phyloP scores from a whole-genome alignment of 495 filamentous ascomycete species.

The Chaetomium tenue region DNA sequence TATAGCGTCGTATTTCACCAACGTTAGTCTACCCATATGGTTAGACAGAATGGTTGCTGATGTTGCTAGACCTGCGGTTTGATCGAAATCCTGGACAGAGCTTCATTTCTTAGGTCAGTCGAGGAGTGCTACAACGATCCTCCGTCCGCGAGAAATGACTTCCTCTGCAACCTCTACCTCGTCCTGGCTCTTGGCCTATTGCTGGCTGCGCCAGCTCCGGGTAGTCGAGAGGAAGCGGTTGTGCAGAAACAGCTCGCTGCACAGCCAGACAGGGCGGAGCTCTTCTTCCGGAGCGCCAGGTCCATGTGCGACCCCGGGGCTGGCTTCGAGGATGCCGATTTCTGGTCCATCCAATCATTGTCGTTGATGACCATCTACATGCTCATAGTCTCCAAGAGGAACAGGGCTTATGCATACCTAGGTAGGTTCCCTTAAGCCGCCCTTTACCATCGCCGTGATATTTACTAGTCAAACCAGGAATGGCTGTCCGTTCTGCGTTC shows the following conservation, averaged over 20 bases:
- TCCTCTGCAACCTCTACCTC: constrained; percentile 57
- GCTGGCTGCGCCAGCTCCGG: constrained; percentile 52
- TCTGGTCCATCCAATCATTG: constrained; percentile 63
- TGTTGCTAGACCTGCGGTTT: constrained; percentile 54
- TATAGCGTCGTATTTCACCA: constrained; percentile 59
- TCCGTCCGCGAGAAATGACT: constrained; percentile 46
- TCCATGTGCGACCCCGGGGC: constrained; percentile 52
- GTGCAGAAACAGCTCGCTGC: constrained; percentile 51
- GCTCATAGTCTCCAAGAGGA: constrained; percentile 55
- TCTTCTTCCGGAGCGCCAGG: constrained; percentile 60
- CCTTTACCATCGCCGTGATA: neutral
- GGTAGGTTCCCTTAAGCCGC: constrained; percentile 38
- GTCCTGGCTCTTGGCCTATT: constrained; percentile 60
- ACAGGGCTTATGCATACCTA: constrained; percentile 59
- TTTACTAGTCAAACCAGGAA: constrained; percentile 43
- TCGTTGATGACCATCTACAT: constrained; percentile 61
- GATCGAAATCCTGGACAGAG: constrained; percentile 54
- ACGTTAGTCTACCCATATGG: constrained; percentile 42
- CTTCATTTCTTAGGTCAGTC: constrained; percentile 48
- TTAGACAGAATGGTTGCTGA: constrained; percentile 19
- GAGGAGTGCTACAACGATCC: constrained; percentile 55
- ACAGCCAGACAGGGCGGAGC: constrained; percentile 51
- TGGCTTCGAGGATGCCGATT: constrained; percentile 61
- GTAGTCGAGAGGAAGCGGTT: constrained; percentile 48
- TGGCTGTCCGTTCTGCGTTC: constrained; percentile 62